phyloP scores from a whole-genome alignment of 768 basidiomycete species.

The Hericium alpestre region DNA sequence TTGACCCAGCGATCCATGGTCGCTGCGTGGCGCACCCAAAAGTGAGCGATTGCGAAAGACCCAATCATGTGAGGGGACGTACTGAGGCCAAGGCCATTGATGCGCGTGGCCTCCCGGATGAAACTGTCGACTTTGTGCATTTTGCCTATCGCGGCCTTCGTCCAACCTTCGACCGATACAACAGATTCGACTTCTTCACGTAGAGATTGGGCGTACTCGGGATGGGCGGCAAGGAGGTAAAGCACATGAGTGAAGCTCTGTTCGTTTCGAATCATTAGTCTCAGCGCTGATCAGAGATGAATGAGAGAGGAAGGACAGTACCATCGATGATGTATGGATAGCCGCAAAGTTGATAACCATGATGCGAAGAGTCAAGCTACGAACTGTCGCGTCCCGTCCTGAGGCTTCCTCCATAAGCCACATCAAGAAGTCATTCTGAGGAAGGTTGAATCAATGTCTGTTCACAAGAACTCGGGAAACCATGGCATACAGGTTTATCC shows the following conservation, averaged over 20 bases:
- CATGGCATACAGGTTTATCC: slow-evolving; percentile 1
- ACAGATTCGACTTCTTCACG: slow-evolving; percentile 14
- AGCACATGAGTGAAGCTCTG: slow-evolving; percentile 8
- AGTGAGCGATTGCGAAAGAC: not conserved
- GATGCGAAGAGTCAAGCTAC: slow-evolving; percentile 21
- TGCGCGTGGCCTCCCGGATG: slow-evolving; percentile 15
- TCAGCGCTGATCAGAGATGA: not conserved
- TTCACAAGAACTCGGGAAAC: not conserved
- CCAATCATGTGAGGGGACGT: not conserved
- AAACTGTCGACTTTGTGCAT: slow-evolving; percentile 19
- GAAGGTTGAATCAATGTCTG: not conserved
- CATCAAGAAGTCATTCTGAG: slow-evolving; percentile 28
- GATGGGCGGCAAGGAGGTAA: slow-evolving; percentile 14
- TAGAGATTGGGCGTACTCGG: slow-evolving; percentile 15
- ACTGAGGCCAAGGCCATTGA: slow-evolving; percentile 2
- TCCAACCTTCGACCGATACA: slow-evolving; percentile 15
- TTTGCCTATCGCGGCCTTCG: slow-evolving; percentile 11
- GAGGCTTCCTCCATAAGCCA: slow-evolving; percentile 29
- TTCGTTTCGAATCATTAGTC: not conserved
- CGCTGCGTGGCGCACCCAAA: slow-evolving; percentile 9
- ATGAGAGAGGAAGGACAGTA: not conserved
- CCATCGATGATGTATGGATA: slow-evolving; percentile 26
- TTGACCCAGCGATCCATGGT: slow-evolving; percentile 19
- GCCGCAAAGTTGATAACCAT: slow-evolving; percentile 29
- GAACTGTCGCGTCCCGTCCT: slow-evolving; percentile 19